These are phyloP conservation scores for Stenocarpella maydis DNA, from an alignment of 2,329 filamentous ascomycete genomes.

Conservation along the genomic window DNA sequence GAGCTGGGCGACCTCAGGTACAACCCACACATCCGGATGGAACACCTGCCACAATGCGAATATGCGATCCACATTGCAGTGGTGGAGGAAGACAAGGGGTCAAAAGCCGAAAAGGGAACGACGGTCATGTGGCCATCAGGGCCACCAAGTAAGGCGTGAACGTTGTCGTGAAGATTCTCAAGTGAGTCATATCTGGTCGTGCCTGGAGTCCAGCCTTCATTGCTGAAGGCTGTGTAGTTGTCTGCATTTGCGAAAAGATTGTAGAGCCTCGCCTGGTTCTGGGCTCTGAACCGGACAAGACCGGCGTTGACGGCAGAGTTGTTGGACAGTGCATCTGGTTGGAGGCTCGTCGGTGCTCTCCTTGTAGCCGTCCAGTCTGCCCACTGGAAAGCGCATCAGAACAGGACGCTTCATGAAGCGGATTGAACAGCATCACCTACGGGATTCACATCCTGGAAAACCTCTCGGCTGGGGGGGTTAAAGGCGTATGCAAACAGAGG, in stretches of 20 bases:
- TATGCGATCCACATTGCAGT: conserved; percentile 77
- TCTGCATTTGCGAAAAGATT: conserved; percentile 73
- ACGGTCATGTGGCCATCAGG: conserved; percentile 73
- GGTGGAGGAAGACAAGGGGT: conserved; percentile 81
- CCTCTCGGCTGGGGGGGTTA: conserved; percentile 63
- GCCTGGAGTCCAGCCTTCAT: conserved; percentile 67
- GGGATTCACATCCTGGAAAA: conserved; percentile 63
- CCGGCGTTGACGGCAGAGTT: conserved; percentile 63
- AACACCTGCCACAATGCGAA: conserved; percentile 81
- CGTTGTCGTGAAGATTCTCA: conserved; percentile 69
- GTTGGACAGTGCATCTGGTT: conserved; percentile 60
- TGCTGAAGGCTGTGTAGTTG: conserved; percentile 74
- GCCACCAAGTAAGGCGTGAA: conserved; percentile 67
- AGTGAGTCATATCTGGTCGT: conserved; percentile 67
- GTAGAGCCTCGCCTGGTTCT: conserved; percentile 70
- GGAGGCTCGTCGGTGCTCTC: conserved; percentile 57
- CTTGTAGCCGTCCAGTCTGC: conserved; percentile 68
- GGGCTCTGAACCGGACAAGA: conserved; percentile 60
- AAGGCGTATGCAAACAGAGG: conserved; percentile 70
- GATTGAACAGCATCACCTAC: conserved; percentile 52
- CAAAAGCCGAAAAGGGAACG: conserved; percentile 77
- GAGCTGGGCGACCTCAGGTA: conserved; percentile 60
- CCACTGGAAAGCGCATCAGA: conserved; percentile 52
- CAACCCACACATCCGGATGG: conserved; percentile 73
- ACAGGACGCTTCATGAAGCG: conserved; percentile 24